These are phyloP conservation scores for Exophiala lecanii-corni DNA, from an alignment of 2,329 filamentous ascomycete genomes.

Conservation along the genomic window DNA sequence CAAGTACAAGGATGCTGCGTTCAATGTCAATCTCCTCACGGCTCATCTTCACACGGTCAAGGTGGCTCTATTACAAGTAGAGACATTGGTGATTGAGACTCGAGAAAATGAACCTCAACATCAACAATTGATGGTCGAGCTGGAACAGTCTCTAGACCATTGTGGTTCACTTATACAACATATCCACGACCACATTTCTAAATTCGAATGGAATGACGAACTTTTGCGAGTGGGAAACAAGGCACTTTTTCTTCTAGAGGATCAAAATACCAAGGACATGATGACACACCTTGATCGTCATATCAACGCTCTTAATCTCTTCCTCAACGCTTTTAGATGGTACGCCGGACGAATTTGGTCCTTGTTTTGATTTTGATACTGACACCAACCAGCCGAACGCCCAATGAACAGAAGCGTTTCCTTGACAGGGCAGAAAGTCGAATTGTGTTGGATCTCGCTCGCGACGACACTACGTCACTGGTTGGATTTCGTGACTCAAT, in stretches of 20 bases:
- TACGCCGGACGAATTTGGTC: conserved; percentile 1
- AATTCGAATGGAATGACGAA: conserved; percentile 13
- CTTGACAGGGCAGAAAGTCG: conserved; percentile 16
- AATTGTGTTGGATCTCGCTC: conserved; percentile 19
- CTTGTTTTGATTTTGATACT: neutral
- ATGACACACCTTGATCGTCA: conserved; percentile 18
- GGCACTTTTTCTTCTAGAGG: conserved; percentile 15
- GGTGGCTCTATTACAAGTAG: conserved; percentile 23
- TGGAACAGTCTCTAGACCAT: conserved; percentile 19
- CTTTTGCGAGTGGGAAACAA: conserved; percentile 18
- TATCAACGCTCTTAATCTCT: conserved; percentile 24
- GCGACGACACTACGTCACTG: conserved; percentile 24
- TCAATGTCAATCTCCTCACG: conserved; percentile 22
- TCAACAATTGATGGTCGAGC: conserved; percentile 21
- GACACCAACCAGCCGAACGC: conserved; percentile 14
- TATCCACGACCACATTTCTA: conserved; percentile 20
- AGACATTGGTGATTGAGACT: conserved; percentile 16
- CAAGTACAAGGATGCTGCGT: conserved; percentile 18
- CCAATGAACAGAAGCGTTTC: conserved; percentile 17
- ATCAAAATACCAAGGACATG: conserved; percentile 17
- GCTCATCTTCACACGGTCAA: conserved; percentile 21
- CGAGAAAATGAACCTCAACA: conserved; percentile 14
- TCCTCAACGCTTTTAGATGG: conserved; percentile 24
- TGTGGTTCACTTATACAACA: conserved; percentile 20
- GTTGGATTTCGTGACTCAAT: conserved; percentile 19